Evolutionary conservation across 148 eudicot genomes (phyloP).

Genomic region (Pouteria glomerata): DNA sequence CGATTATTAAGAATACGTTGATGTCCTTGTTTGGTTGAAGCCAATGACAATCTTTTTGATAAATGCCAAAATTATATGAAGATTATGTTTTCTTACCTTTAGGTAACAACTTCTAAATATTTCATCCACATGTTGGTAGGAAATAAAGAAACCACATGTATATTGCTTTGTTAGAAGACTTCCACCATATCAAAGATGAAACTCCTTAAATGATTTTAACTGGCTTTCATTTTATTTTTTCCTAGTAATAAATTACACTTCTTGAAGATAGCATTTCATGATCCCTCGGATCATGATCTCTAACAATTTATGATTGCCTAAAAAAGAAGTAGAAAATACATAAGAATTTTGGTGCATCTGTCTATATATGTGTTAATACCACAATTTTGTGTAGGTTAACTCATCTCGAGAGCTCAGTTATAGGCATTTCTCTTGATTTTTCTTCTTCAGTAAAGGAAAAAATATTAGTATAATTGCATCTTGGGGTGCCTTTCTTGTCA

Average conservation of each 20-base stretch:
- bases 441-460: slow-evolving; percentile 31
- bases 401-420: slow-evolving; percentile 55
- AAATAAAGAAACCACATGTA: neutral
- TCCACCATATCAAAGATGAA: neutral
- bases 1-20: neutral
- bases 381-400: slow-evolving; percentile 48
- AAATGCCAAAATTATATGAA: neutral
- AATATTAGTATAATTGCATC: slow-evolving; percentile 62
- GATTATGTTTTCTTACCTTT: neutral
- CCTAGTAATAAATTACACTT: neutral
- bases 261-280: neutral
- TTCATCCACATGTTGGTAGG: no score
- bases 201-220: neutral
- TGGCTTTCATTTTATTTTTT: no score
- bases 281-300: neutral
- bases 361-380: neutral
- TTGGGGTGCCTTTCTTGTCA: slow-evolving; percentile 48
- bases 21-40: no score
- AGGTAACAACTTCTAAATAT: no score
- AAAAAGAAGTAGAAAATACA: no score
- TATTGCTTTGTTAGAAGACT: neutral
- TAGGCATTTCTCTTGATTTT: slow-evolving; percentile 66
- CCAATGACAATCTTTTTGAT: neutral
- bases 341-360: no score
- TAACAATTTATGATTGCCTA: no score